Percentiles rank a stretch among this genome's conserved stretches.
These are phyloP conservation scores for Brassica hybrid DNA, from an alignment of 441 rosid species.

Conservation along the genomic window DNA sequence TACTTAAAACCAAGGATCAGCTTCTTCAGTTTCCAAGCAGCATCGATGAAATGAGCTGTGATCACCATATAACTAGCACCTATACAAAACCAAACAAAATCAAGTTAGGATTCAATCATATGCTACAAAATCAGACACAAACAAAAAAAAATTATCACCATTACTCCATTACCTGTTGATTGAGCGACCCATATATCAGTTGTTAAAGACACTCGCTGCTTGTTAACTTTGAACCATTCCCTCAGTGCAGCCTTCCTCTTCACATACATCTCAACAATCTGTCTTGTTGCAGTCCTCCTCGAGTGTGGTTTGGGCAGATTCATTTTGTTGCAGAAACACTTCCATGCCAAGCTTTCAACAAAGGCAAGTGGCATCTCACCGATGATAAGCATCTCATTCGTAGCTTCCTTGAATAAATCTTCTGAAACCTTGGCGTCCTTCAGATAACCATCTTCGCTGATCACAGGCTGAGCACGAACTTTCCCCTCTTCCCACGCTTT, in stretches of 20 bases:
- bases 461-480: not conserved
- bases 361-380: not conserved
- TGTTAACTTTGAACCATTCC: not conserved
- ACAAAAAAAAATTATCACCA: too few species aligned
- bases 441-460: not conserved
- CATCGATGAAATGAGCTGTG: not conserved
- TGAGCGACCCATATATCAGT: not conserved
- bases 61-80: not conserved
- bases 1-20: not conserved
- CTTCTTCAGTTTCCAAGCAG: not conserved
- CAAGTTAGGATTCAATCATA: not conserved
- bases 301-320: not conserved
- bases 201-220: not conserved
- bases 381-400: not conserved
- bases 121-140: too few species aligned
- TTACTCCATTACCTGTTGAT: not conserved
- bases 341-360: not conserved
- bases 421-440: not conserved
- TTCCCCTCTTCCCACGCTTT: not conserved
- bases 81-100: not conserved
- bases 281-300: not conserved
- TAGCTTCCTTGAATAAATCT: not conserved
- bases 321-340: not conserved
- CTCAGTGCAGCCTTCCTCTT: not conserved
- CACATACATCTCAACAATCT: not conserved